These are phyloP conservation scores for Echeveria elegans DNA, from an alignment of 164 flowering plant genomes.

Conservation along the genomic window DNA sequence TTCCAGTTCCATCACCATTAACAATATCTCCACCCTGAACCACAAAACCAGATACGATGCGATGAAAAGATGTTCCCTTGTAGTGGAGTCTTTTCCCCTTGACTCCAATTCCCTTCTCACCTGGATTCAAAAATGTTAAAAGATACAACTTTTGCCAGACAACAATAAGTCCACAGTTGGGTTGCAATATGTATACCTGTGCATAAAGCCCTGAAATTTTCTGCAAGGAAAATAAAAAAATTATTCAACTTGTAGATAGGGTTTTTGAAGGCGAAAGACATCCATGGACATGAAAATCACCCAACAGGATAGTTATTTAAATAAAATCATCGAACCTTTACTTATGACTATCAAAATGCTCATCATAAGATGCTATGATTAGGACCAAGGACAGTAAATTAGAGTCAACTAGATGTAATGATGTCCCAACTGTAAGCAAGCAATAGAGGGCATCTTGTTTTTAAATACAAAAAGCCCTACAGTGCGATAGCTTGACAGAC, in stretches of 20 bases:
- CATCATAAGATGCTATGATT: neutral
- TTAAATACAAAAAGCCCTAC: neutral
- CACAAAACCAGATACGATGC: conserved; percentile 87
- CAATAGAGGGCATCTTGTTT: neutral
- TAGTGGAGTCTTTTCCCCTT: conserved; percentile 71
- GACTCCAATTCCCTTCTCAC: conserved; percentile 63
- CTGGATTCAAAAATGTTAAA: conserved; percentile 27
- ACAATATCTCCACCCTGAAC: conserved; percentile 90
- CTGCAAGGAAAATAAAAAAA: conserved; percentile 27
- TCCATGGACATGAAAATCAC: neutral
- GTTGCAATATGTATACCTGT: conserved; percentile 45
- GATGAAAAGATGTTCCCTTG: conserved; percentile 87
- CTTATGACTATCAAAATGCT: neutral
- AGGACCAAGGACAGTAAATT: neutral
- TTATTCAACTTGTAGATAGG: conserved; percentile 13
- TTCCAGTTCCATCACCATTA: conserved; percentile 69
- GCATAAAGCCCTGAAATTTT: conserved; percentile 95
- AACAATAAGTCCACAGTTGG: neutral
- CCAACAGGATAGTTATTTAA: neutral
- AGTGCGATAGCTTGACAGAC: neutral
- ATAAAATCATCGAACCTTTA: too few species aligned
- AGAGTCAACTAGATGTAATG: neutral
- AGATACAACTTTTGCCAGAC: neutral
- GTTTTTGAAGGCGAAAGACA: neutral
- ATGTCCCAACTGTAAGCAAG: neutral